Evolutionary conservation across 352 stramenopile species (phyloP), one percentile per base, ranked within the genome.

Genomic region (Globisporangium lucens): DNA sequence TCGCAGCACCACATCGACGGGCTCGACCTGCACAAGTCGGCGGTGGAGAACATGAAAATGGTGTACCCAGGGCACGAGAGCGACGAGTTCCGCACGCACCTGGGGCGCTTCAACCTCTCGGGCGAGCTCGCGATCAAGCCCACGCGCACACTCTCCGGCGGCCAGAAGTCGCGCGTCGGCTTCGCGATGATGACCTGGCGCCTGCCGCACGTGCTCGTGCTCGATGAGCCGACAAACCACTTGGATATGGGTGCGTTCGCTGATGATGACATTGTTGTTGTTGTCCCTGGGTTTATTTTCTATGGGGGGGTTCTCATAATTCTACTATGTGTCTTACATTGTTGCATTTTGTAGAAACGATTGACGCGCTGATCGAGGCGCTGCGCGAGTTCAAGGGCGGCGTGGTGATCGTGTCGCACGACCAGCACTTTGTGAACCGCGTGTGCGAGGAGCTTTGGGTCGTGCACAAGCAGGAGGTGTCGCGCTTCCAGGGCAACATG

Each of bases 351-450:
- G 43, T 49, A 88, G 85, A 94, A 74, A 95, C 88, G 17, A 95
- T 95, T 55, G 85, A 94, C 43, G 86, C 93, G 80, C 80, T 99
- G 36, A 97, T 99, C 71, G 96, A 99, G 74, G 97, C 91, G 20
- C 76, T 99, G 46, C 81, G 95, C 22, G 89, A 94, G 53, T 99
- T 98, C 90, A 97, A 97, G 67, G 97, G 98, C 56, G 97, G 94
- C 68, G 96, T 98, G 5, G 82, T 99, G 63, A 89, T 99, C 53
- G 96, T 99, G 20, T 98, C 94, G 3, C 97, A 99, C 80, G 96
- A 99, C 90, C 88, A 98, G 75, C 98, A 99, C 82, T 99, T 99
- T 69, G 96, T 99, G 71, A 98, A 94, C 52, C 96, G 97, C 67
- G 90, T 98, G 46, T 98, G 93, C 69, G 74, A 91, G 38, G 95